These are phyloP conservation scores for Diplodia mutila DNA, from an alignment of 2,329 filamentous ascomycete genomes.

Conservation along the genomic window DNA sequence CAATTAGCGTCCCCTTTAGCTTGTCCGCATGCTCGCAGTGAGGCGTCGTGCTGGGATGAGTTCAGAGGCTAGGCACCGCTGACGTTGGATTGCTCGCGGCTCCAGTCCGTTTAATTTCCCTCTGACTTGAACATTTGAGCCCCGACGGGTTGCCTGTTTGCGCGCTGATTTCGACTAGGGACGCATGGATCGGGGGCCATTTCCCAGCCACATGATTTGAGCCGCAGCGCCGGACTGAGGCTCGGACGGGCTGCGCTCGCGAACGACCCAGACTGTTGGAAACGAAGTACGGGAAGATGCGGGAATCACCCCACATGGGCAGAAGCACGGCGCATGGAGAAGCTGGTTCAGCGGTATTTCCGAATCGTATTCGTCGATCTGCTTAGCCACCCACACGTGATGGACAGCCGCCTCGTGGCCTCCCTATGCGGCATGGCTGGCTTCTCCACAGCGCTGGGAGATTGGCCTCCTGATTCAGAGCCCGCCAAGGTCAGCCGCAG, in stretches of 20 bases:
- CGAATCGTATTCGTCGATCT: conserved; percentile 18
- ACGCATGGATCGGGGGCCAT: not conserved
- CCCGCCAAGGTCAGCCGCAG: conserved; percentile 1
- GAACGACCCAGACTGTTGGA: conserved; percentile 7
- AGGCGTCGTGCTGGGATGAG: not conserved
- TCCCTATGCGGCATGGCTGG: conserved; percentile 10
- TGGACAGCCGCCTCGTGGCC: conserved; percentile 1
- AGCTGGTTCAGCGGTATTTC: conserved; percentile 20
- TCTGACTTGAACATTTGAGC: not conserved
- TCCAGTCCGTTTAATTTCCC: conserved; percentile 12
- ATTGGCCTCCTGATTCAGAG: conserved; percentile 21
- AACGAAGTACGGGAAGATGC: conserved; percentile 22
- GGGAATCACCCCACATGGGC: conserved; percentile 18
- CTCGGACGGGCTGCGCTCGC: not conserved
- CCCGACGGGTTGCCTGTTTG: not conserved
- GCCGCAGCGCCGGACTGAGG: not conserved
- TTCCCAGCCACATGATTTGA: not conserved
- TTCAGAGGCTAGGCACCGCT: not conserved
- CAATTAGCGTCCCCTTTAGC: conserved; percentile 6
- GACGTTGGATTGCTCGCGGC: not conserved
- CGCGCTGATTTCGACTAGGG: not conserved
- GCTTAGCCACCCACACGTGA: conserved; percentile 7
- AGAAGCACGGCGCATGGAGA: conserved; percentile 15
- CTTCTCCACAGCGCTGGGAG: conserved; percentile 13
- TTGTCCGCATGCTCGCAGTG: not conserved